These are phyloP conservation scores for Penicillium sp. DNA, from an alignment of 2,329 filamentous ascomycete species.

Conservation along the genomic window DNA sequence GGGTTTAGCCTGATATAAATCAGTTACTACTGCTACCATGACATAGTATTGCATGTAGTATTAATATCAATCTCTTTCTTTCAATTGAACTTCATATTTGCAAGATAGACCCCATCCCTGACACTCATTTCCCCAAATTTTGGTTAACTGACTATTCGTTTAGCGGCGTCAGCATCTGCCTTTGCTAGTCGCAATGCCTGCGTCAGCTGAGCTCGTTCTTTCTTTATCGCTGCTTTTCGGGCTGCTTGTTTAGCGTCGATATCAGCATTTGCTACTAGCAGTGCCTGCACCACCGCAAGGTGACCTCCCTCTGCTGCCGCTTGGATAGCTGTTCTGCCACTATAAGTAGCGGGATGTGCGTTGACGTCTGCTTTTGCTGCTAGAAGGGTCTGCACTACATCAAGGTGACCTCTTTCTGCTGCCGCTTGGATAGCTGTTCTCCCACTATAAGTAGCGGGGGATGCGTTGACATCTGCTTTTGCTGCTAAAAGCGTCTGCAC, in stretches of 20 bases:
- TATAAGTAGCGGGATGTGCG: no score
- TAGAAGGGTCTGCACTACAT: background rate
- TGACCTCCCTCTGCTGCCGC: no score
- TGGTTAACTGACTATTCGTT: no score
- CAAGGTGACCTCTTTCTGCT: background rate
- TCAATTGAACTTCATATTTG: no score
- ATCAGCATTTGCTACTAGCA: background rate
- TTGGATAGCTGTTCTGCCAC: background rate
- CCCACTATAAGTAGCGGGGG: no score
- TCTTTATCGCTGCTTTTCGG: background rate
- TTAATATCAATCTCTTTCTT: no score
- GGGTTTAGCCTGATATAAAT: no score
- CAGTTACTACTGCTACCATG: no score
- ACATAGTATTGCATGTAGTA: no score
- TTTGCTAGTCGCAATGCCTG: background rate
- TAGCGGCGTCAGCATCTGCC: no score
- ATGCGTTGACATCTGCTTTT: background rate
- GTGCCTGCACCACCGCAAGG: rapidly evolving
- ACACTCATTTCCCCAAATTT: no score
- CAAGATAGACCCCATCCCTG: no score
- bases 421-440: background rate
- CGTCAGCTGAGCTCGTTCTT: background rate
- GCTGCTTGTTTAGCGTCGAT: background rate
- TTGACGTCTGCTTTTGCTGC: background rate
- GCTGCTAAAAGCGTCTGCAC: background rate